phyloP scores from a whole-genome alignment of 2,329 filamentous ascomycete genomes.

The Triangularia verruculosa region DNA sequence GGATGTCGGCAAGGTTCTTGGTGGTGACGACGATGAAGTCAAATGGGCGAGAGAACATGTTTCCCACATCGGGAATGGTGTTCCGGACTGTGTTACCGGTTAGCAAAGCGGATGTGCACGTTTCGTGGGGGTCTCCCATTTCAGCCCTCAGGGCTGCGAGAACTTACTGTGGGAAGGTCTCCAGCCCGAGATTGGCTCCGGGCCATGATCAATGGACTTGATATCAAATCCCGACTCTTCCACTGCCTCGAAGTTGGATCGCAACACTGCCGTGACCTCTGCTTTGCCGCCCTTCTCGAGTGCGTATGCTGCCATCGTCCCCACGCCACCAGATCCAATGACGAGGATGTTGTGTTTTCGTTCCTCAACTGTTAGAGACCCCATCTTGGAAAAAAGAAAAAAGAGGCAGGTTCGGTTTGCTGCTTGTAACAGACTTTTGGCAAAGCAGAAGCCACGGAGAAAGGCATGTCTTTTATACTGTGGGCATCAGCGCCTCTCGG shows the following conservation, averaged over 20 bases:
- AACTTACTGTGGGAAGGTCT: constrained; percentile 43
- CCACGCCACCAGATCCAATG: constrained; percentile 54
- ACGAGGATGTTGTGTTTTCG: constrained; percentile 44
- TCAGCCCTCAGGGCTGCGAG: no score
- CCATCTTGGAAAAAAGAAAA: background rate
- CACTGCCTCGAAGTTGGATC: constrained; percentile 54
- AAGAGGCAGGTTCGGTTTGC: background rate
- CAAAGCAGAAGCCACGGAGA: background rate
- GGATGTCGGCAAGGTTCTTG: constrained; percentile 56
- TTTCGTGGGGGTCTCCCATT: background rate
- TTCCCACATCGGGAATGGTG: constrained; percentile 44
- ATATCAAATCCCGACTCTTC: constrained; percentile 50
- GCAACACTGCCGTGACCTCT: constrained; percentile 52
- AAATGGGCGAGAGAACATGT: constrained; percentile 38
- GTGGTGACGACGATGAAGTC: constrained; percentile 57
- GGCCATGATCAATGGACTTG: constrained; percentile 53
- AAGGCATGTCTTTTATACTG: background rate
- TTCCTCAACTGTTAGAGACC: background rate
- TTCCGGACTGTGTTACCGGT: constrained; percentile 40
- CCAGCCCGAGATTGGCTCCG: constrained; percentile 42
- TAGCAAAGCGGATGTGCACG: background rate
- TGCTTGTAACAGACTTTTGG: background rate
- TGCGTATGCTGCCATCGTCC: constrained; percentile 54
- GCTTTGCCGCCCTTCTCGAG: constrained; percentile 50
- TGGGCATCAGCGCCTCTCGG: background rate